Evolutionary conservation across 2,329 filamentous ascomycete genomes (phyloP), one percentile per base, ranked within the genome.

Genomic region (Epichloe hybrida): DNA sequence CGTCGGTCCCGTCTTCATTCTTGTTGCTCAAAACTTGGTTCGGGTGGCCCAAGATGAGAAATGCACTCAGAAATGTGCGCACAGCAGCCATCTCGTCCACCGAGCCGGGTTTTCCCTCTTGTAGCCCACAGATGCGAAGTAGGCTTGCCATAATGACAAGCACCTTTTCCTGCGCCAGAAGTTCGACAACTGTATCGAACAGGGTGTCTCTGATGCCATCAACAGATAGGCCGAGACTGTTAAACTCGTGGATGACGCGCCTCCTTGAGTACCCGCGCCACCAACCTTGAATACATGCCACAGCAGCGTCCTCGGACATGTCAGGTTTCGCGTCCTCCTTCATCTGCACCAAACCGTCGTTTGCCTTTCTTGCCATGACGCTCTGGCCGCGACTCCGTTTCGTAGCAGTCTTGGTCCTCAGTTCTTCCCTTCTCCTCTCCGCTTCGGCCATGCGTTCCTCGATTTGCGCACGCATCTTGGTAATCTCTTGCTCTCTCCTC

Each of bases 371-470:
- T n/a, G 68, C 52, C 50, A 64, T 67, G 42, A 72, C 62, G 58
- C 79, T 82, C 56, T 74, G 72, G 52, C 73, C 76, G 51, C 77
- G 72, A 48, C 69, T 70, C 54, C 76, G 74, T 62, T 72, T 73
- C 59, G 69, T 68, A 57, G 71, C 68, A 65, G 72, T 74, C 64
- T 74, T 72, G 62, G 72, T 76, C 58, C 78, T 70, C 54, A 84
- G 66, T 68, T 84, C 77, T 61, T 83, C 77, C 53, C 86, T 74
- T 59, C 87, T 76, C 62, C 72, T 78, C 65, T 90, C 84, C 0
- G 85, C 87, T 61, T 90, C 86, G 35, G 85, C 84, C 59, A 88
- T 76, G 55, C 84, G 81, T 69, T 89, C 86, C 63, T 90, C 84
- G 75, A 90, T 88, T 63, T 89, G 84, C 48, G 78, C 68, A 55